Conservation (phyloP, 2,329 filamentous ascomycete species). For the Pseudogymnoascus sp. region DNA sequence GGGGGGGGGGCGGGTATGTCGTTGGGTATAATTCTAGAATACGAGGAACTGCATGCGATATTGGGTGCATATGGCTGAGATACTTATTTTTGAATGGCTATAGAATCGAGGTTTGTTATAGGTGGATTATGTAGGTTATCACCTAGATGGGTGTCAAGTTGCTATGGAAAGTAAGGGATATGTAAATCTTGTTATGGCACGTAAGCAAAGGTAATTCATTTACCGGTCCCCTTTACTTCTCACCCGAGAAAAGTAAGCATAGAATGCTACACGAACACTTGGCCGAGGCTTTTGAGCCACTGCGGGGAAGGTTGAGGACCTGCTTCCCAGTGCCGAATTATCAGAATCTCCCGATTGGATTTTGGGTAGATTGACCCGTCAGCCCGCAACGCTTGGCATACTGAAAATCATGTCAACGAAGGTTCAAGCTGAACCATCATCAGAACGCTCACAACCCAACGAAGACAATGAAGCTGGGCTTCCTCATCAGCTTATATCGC, state of each 20-base stretch:
- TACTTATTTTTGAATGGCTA: background rate
- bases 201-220: constrained; percentile 1
- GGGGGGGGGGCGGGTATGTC: too few species aligned
- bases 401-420: background rate
- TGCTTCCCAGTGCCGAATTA: constrained; percentile 3
- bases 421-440: background rate
- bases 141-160: background rate
- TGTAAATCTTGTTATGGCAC: background rate
- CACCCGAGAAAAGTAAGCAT: background rate
- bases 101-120: background rate
- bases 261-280: background rate
- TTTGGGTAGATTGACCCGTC: background rate
- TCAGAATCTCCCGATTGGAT: background rate
- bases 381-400: background rate
- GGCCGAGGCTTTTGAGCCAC: background rate
- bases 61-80: background rate
- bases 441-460: background rate
- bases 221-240: background rate
- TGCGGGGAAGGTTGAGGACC: background rate
- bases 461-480: background rate
- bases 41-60: background rate
- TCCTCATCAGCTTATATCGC: background rate
- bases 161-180: background rate
- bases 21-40: background rate
- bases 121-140: background rate